Evolutionary conservation across 208 protist genomes (phyloP), one percentile per base, ranked within the genome.

Genomic region (Trypanosoma vivax): DNA sequence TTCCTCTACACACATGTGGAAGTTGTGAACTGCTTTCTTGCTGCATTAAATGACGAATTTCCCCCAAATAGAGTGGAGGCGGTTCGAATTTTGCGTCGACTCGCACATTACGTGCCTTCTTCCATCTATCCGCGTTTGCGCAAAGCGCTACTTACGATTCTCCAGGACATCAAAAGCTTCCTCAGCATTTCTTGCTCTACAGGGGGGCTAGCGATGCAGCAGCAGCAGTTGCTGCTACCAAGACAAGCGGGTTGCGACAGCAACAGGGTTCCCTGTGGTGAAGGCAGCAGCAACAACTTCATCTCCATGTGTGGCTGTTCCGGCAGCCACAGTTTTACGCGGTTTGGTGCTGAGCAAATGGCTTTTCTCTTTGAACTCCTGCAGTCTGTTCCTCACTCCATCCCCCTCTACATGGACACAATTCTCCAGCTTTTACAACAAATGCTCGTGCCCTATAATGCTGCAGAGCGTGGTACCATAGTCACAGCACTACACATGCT

Each of bases 121-220:
- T 39, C 53, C 14, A 67, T 89, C 10, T 92, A 86, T 56, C 81
- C 85, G 24, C 68, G 73, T 1, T 65, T 92, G n/a, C 71, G 79
- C 9, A 74, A 73, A 42, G 60, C 77, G n/a, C 49, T 92, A 41
- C 43, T 83, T 23, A 61, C 47, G 37, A 69, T 75, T 55, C 53
- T 88, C 5, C 62, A 56, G 10, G 75, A 88, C 51, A 70, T 87
- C 53, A 60, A 66, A 27, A 30, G 48, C 6, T n/a, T n/a, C n/a
- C n/a, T n/a, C n/a, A n/a, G n/a, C n/a, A n/a, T n/a, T n/a, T n/a
- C n/a, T n/a, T n/a, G n/a, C n/a, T n/a, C n/a, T n/a, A n/a, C n/a
- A n/a, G n/a, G n/a, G n/a, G n/a, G n/a, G n/a, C n/a, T n/a, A n/a
- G n/a, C n/a, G n/a, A n/a, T n/a, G n/a, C n/a, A n/a, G n/a, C n/a